Evolutionary conservation across 108 stramenopile genomes (phyloP), one percentile per base, ranked within the genome.

Genomic region (Cyclotella sp.): DNA sequence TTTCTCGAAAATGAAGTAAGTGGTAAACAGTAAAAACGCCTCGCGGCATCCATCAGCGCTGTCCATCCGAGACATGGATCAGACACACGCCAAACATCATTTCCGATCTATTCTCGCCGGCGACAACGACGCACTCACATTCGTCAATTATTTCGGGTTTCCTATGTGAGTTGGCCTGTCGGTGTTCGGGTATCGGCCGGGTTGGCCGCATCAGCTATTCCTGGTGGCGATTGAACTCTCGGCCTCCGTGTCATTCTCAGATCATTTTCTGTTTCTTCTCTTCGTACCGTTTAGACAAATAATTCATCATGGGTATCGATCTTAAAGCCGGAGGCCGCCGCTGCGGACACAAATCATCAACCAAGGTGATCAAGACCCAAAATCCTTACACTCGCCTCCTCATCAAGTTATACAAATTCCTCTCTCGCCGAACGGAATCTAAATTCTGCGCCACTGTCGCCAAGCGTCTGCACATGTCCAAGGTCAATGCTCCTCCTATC

Each of bases 361-460:
- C 87, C 79, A 97, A 93, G 86, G 91, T 96, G 43, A 96, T 98
- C 84, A 97, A 97, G 92, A 97, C 96, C 51, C 85, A 93, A 72
- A 99, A 99, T 85, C 94, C 96, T 63, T 99, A 99, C 94, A 93
- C 92, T 72, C 92, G 94, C 63, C 97, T 99, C 68, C 94, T 99
- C 75, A 97, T 98, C 79, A 99, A 98, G 89, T 90, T 99, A 26
- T 99, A 98, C 94, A 94, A 96, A 82, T 99, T 99, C 89, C 89
- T 99, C 49, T 88, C 90, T 34, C 93, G 99, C 75, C 89, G 99
- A 85, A 98, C 98, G 14, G 98, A 98, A 70, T 97, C 97, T 81
- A 90, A 93, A 76, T 99, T 99, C 89, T 95, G 91, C 75, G 91
- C 85, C 42, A 94, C 92, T 26, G 91, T 99, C 42, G 88, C 97